phyloP scores from a whole-genome alignment of 2,329 filamentous ascomycete genomes.

The Monilinia polystroma region DNA sequence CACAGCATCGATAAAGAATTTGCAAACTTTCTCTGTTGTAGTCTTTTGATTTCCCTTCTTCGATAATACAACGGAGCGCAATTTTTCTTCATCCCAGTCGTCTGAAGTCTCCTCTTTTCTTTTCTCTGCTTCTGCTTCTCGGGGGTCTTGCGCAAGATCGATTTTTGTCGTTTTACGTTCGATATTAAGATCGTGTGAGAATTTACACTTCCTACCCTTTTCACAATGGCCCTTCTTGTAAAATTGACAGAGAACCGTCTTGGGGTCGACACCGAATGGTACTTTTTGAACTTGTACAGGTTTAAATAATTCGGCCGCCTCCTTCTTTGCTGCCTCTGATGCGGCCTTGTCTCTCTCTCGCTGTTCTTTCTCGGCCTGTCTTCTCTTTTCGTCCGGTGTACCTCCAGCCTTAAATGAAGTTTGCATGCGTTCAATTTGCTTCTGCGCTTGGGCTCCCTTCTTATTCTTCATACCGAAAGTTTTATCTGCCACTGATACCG shows the following conservation, averaged over 20 bases:
- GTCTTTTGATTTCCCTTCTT: slow-evolving; percentile 98
- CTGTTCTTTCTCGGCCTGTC: slow-evolving; percentile 63
- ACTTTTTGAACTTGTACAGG: slow-evolving; percentile 97
- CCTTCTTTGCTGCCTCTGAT: slow-evolving; percentile 77
- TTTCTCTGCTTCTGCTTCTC: slow-evolving; percentile 69
- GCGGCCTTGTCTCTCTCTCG: slow-evolving; percentile 88
- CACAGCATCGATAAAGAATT: slow-evolving; percentile 94
- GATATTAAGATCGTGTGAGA: slow-evolving; percentile 84
- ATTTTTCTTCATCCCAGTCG: slow-evolving; percentile 96
- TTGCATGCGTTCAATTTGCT: slow-evolving; percentile 80
- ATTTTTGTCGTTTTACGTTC: slow-evolving; percentile 93
- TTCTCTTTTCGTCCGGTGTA: slow-evolving; percentile 84
- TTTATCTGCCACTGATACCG: slow-evolving; percentile 75
- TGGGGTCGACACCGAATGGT: slow-evolving; percentile 95
- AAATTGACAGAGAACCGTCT: slow-evolving; percentile 94
- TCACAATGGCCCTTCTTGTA: slow-evolving; percentile 97
- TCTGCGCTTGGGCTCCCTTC: slow-evolving; percentile 89
- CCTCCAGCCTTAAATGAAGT: slow-evolving; percentile 72
- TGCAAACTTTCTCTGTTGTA: slow-evolving; percentile 98
- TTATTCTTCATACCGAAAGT: slow-evolving; percentile 99
- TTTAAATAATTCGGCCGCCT: slow-evolving; percentile 78
- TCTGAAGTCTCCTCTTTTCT: slow-evolving; percentile 93
- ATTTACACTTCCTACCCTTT: slow-evolving; percentile 97
- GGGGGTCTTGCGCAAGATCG: slow-evolving; percentile 82
- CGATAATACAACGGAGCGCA: slow-evolving; percentile 83